A percentile compares a stretch with the other conserved stretches of the same genome.
phyloP scores from a whole-genome alignment of 352 stramenopile species.

The Pythium plurisporium region DNA sequence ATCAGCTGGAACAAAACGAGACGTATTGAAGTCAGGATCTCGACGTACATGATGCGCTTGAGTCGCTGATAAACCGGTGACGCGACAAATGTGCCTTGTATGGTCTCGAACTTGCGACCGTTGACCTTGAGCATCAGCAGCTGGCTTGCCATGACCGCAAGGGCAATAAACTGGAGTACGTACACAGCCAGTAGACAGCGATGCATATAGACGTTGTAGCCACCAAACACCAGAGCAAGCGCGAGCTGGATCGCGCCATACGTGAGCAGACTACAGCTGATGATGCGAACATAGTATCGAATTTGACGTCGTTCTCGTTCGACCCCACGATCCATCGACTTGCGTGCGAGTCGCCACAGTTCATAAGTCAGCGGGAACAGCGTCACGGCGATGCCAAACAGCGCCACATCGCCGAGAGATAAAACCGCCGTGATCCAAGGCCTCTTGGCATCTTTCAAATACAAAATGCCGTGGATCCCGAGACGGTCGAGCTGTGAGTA shows the following conservation, averaged over 20 bases:
- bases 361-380: slow-evolving; percentile 54
- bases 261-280: slow-evolving; percentile 26
- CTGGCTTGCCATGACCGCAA: slow-evolving; percentile 3
- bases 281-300: slow-evolving; percentile 25
- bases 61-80: slow-evolving; percentile 28
- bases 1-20: not conserved
- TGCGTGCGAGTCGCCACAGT: slow-evolving; percentile 47
- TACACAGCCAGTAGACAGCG: slow-evolving; percentile 8
- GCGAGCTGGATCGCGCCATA: slow-evolving; percentile 28
- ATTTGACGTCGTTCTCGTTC: slow-evolving; percentile 41
- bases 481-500: slow-evolving; percentile 38
- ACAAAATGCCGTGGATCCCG: slow-evolving; percentile 36
- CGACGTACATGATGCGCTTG: slow-evolving; percentile 25
- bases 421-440: slow-evolving; percentile 32
- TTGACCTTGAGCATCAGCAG: slow-evolving; percentile 8
- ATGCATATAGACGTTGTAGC: slow-evolving; percentile 54
- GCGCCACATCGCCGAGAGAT: slow-evolving; percentile 43
- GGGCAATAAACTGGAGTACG: not conserved
- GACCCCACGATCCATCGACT: slow-evolving; percentile 58
- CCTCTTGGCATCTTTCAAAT: slow-evolving; percentile 15
- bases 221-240: slow-evolving; percentile 27
- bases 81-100: slow-evolving; percentile 23
- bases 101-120: slow-evolving; percentile 23
- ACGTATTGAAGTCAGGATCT: not conserved
- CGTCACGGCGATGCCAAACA: slow-evolving; percentile 51